Conservation (phyloP, 1,284 basidiomycete species). For the Cutaneotrichosporon sp. region DNA sequence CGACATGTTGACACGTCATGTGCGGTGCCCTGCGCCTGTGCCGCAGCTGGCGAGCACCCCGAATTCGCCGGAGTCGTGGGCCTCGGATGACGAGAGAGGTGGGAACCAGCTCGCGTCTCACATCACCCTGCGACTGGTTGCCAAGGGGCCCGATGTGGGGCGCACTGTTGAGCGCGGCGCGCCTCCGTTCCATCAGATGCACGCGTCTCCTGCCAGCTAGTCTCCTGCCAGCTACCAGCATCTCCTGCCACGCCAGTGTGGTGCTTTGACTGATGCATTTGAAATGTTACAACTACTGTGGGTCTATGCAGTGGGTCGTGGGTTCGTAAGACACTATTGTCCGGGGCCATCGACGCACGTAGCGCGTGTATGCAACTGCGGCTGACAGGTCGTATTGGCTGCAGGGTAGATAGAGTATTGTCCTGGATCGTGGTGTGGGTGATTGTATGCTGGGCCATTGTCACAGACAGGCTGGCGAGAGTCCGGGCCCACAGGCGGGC, state of each 20-base stretch:
- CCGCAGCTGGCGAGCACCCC: no score
- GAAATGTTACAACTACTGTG: not conserved
- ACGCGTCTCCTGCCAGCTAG: no score
- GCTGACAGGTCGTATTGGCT: not conserved
- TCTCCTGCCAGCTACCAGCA: no score
- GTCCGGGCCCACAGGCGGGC: not conserved
- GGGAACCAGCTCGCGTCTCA: no score
- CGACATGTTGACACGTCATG: no score
- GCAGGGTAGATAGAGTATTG: not conserved
- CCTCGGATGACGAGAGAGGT: no score
- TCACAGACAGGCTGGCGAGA: slow-evolving; percentile 4
- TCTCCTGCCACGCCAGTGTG: no score
- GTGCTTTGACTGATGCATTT: not conserved
- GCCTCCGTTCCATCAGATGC: not conserved
- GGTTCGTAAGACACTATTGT: not conserved
- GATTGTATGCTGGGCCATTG: not conserved
- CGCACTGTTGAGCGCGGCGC: no score
- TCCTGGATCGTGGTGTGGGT: not conserved
- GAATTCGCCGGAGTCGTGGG: no score
- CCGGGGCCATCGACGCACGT: not conserved
- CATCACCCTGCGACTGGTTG: not conserved
- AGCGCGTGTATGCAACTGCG: not conserved
- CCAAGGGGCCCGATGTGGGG: not conserved
- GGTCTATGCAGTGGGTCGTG: not conserved
- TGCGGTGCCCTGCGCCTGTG: no score